Percentiles rank a stretch among this genome's conserved stretches.
phyloP scores from a whole-genome alignment of 2,329 filamentous ascomycete genomes.

The Monosporascus cannonballus region DNA sequence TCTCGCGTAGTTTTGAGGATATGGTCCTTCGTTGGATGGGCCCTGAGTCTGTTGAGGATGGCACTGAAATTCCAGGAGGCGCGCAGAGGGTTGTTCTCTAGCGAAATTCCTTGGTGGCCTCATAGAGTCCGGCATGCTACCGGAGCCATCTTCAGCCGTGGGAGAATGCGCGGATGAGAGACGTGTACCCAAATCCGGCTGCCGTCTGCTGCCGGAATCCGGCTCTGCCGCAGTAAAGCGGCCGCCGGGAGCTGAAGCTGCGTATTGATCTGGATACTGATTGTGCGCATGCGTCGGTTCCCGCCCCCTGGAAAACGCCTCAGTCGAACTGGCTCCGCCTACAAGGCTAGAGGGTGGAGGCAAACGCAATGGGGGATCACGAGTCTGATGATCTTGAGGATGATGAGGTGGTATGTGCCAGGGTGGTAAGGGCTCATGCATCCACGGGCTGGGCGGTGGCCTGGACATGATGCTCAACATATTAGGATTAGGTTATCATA shows the following conservation, averaged over 20 bases:
- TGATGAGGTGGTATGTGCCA: constrained; percentile 18
- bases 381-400: constrained; percentile 17
- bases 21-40: constrained; percentile 8
- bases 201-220: constrained; percentile 5
- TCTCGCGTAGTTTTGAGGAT: constrained; percentile 12
- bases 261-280: constrained; percentile 16
- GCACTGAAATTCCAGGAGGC: constrained; percentile 9
- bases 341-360: constrained; percentile 22
- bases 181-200: constrained; percentile 9
- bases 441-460: constrained; percentile 21
- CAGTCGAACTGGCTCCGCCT: constrained; percentile 12
- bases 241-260: constrained; percentile 12
- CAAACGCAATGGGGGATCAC: constrained; percentile 14
- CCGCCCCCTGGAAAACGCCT: constrained; percentile 12
- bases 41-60: constrained; percentile 10
- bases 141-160: constrained; percentile 13
- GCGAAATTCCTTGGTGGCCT: constrained; percentile 10
- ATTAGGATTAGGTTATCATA: constrained; percentile 14
- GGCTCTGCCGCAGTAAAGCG: background rate
- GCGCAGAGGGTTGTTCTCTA: constrained; percentile 12
- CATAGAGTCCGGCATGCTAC: constrained; percentile 13
- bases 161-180: constrained; percentile 15
- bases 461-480: constrained; percentile 27
- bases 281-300: constrained; percentile 12
- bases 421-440: constrained; percentile 20